A percentile compares a stretch with the other conserved stretches of the same genome.
These are phyloP conservation scores for Annulohypoxylon maeteangense DNA, from an alignment of 495 filamentous ascomycete genomes.

Conservation along the genomic window DNA sequence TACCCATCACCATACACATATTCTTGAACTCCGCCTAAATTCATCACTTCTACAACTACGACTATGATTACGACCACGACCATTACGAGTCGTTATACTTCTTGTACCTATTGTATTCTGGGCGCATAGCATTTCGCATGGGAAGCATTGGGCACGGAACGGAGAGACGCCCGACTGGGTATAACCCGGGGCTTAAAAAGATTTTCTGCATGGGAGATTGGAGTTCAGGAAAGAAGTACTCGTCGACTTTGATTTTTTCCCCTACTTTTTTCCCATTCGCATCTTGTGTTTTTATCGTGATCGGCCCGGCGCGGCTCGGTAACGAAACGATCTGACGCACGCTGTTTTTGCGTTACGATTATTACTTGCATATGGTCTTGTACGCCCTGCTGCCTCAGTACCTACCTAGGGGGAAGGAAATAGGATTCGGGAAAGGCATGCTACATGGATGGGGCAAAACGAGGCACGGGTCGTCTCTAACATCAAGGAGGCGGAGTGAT, in stretches of 20 bases:
- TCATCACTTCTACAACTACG: neutral
- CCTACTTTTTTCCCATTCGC: neutral
- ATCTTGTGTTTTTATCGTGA: neutral
- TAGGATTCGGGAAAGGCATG: neutral
- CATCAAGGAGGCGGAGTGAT: neutral
- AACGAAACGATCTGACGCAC: neutral
- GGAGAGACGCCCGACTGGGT: neutral
- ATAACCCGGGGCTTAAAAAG: neutral
- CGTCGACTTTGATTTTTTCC: neutral
- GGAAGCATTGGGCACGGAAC: neutral
- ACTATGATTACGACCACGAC: neutral
- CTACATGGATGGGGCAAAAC: neutral
- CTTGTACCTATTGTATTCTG: neutral
- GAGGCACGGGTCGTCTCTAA: neutral
- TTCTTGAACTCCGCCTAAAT: neutral
- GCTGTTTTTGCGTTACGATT: neutral
- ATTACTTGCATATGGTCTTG: neutral
- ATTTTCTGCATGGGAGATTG: constrained; percentile 2
- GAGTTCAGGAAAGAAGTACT: neutral
- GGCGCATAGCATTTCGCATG: neutral
- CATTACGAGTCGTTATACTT: neutral
- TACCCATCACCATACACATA: neutral
- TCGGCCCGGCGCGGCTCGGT: neutral
- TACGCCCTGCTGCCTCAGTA: neutral
- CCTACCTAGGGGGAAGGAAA: neutral